Evolutionary conservation across 805 yeast species (phyloP).

Genomic region (Komagataella phaffii): DNA sequence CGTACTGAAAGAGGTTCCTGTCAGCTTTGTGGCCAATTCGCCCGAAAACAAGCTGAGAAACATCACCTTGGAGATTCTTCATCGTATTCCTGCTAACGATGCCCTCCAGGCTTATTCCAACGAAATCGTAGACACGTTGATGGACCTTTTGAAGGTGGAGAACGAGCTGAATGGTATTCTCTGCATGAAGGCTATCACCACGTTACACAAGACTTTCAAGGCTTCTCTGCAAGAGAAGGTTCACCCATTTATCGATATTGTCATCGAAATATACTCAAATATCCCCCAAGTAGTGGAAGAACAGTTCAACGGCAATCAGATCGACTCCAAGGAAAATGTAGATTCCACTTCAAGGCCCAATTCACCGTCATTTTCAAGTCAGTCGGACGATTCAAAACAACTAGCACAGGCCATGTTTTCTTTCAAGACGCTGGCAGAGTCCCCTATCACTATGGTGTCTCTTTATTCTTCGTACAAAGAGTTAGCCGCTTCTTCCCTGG

Average conservation of each 20-base stretch:
- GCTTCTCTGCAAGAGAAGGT: constrained; percentile 53
- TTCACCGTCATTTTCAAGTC: constrained; percentile 28
- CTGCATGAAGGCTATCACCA: constrained; percentile 78
- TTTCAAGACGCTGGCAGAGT: constrained; percentile 86
- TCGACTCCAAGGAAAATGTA: constrained; percentile 6
- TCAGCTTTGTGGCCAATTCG: constrained; percentile 53
- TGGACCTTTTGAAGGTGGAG: constrained; percentile 51
- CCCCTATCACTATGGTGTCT: constrained; percentile 94
- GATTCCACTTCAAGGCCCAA: constrained; percentile 21
- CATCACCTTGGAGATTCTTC: constrained; percentile 63
- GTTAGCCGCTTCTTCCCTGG: constrained; percentile 56
- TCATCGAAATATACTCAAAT: constrained; percentile 65
- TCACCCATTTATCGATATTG: constrained; percentile 63
- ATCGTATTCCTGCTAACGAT: constrained; percentile 74
- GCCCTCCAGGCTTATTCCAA: constrained; percentile 59
- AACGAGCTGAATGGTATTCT: constrained; percentile 94
- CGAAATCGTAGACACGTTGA: constrained; percentile 44
- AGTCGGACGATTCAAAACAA: constrained; percentile 29
- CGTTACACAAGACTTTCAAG: constrained; percentile 78
- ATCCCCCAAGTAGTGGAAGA: constrained; percentile 64
- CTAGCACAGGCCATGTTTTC: constrained; percentile 63
- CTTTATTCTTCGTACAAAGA: constrained; percentile 79
- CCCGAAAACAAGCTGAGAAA: constrained; percentile 71
- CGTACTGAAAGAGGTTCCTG: constrained; percentile 53
- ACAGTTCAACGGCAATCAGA: constrained; percentile 32